Base-by-base conservation (phyloP, 2,329 filamentous ascomycete species). In the Hymenoscyphus scutula region DNA sequence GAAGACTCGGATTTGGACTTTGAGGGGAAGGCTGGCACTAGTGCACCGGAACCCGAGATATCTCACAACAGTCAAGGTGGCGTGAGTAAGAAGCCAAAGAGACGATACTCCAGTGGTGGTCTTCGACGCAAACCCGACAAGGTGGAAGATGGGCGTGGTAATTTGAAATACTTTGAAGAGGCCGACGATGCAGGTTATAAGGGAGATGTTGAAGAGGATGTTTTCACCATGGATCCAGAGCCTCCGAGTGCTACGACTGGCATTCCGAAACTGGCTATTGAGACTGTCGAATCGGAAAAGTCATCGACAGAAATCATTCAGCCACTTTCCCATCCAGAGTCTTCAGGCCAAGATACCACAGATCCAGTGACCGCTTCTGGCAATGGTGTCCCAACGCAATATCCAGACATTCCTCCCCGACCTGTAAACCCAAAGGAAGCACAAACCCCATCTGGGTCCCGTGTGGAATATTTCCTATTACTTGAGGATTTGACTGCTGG, bases 401-500 rank as follows among this genome's bases (percentile, higher is more conserved):
- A 64, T 38, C 29, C 69, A 15, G 63, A 66, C 68, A 80, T 87
- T 10, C 79, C 82, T 10, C 79, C 82, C 29, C 79, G 85, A 10
- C 90, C 90, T 0, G 79, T 88, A 67, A 92, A 92, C 70, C 90
- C 90, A 1, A 92, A 92, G 75, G 89, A 92, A 73, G 89, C 89
- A 1, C 88, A 90, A 71, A 83, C 82, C 11, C 82, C 84, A 25
- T 78, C 77, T 15, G 82, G 85, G 62, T 81, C 81, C 2, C 87
- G 94, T 34, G 90, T 96, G 4, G 91, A 97, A 71, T 96, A 94
- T 74, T 99, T 99, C 74, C 80, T 99, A 15, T 82, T 99, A 0
- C 80, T 99, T 10, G 95, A 99, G 76, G 95, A 99, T 74, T 83
- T 99, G 56, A 99, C 95, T 1, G 91, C 94, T 1, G 94, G 94